phyloP scores from a whole-genome alignment of 441 rosid species.

The Populus hybrid region DNA sequence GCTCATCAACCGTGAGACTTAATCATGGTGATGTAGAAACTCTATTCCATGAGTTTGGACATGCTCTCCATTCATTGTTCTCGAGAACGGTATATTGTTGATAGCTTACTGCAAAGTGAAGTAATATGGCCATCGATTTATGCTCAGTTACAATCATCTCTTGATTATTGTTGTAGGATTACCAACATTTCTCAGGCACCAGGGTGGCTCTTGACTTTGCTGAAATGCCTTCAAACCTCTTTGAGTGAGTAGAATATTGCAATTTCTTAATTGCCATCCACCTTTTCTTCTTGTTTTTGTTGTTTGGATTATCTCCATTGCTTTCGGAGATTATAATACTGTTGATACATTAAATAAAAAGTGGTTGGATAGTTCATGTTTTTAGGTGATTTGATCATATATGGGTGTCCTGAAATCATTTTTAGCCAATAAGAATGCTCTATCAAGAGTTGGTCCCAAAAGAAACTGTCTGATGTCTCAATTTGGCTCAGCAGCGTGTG shows the following conservation, averaged over 20 bases:
- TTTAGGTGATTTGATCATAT: not conserved
- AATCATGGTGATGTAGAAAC: constrained; percentile 90
- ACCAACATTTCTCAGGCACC: constrained; percentile 96
- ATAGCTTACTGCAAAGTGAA: constrained; percentile 9
- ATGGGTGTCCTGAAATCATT: not conserved
- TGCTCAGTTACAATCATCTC: not conserved
- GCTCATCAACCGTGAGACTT: constrained; percentile 65
- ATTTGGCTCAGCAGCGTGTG: not conserved
- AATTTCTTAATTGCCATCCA: not conserved
- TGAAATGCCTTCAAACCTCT: constrained; percentile 90
- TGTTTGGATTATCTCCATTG: not conserved
- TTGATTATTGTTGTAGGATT: constrained; percentile 57
- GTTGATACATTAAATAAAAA: not conserved
- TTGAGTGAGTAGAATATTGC: constrained; percentile 70
- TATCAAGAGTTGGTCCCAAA: not conserved
- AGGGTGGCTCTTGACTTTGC: constrained; percentile 94
- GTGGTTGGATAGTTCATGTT: not conserved
- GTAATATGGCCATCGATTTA: not conserved
- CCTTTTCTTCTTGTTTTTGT: not conserved
- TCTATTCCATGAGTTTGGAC: constrained; percentile 96
- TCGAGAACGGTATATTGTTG: constrained; percentile 76
- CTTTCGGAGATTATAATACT: not conserved
- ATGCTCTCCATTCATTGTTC: constrained; percentile 89
- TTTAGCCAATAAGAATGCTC: not conserved
- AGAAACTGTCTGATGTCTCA: not conserved